Evolutionary conservation across 495 filamentous ascomycete genomes (phyloP), one percentile per base, ranked within the genome.

Genomic region (Penicillium canariense): DNA sequence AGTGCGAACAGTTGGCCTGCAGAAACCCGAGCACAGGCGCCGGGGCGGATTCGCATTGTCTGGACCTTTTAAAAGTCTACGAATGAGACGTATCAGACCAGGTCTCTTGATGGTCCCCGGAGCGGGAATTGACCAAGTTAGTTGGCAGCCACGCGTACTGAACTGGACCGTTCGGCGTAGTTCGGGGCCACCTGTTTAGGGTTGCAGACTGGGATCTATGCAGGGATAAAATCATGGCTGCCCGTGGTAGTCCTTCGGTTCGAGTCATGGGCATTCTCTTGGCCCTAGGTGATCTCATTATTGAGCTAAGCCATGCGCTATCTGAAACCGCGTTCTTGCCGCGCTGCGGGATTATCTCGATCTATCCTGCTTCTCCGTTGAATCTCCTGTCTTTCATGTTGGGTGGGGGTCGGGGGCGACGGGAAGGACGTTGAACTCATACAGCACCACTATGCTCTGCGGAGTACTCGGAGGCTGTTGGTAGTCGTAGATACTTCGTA

Each of bases 91-190:
- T 10, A 22, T 4, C n/a, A n/a, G 6, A 22, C 35, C 7, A 39
- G 11, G 15, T 20, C 9, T 23, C 20, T n/a, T 40, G 38, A 22
- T 5, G 23, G 38, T 2, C 9, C 20, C 5, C 20, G 38, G 25
- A 22, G 12, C 20, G 20, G 20, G 25, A 23, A 42, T 22, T 14
- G 38, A 20, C 9, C 14, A 40, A 22, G 3, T n/a, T 42, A 23
- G 8, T 42, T 5, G 20, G 20, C 38, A 42, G 38, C 38, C 20
- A 25, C 38, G 11, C 20, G 11, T 30, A 28, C 26, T 8, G 12
- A 8, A 52, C 43, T 22, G 52, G 47, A 52, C 55, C 49, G 48
- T 50, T 59, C 59, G 59, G 59, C 28, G 55, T 30, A 54, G 55
- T 58, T 61, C 55, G 55, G 59, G 44, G 42, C 30, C 12, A 48